Evolutionary conservation across 345 rosid species (phyloP), one percentile per base, ranked within the genome.

Genomic region (Hibiscus syriacus): DNA sequence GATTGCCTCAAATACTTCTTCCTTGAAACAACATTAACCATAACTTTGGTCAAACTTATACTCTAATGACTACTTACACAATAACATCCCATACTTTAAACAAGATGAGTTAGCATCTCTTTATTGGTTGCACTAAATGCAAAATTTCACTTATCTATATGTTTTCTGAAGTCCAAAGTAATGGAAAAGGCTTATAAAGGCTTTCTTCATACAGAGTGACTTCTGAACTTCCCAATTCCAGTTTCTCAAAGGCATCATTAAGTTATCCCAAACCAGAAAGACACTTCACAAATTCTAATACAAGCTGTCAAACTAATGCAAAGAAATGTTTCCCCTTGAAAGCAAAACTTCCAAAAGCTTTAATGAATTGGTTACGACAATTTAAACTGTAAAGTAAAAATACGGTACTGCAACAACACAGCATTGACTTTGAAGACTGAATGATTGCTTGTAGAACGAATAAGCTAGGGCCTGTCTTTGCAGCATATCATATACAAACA

Each of bases 401-500:
- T 16, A 23, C 8, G 45, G n/a, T 4, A 25, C 0, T 2, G 30
- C 27, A 34, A 53, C 50, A 53, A 53, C 11, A 17, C 22, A 5
- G 45, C 30, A 27, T n/a, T 27, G 17, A 67, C 26, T 26, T 68
- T 23, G 50, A 29, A 29, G 38, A 55, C 10, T 16, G 27, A n/a
- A 22, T 20, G 19, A 62, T 62, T 14, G 13, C 20, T 62, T 22
- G 66, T 39, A 13, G 20, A 23, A 12, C 50, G 0, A 62, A 41
- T 26, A 26, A 64, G 53, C 38, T 1, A 64, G 66, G 7, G 58
- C 20, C 11, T 3, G 14, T 32, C 64, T 45, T 70, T 32, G 50
- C 60, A 60, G n/a, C n/a, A n/a, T n/a, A n/a, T n/a, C n/a, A n/a
- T 19, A n/a, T 8, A 43, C 7, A 8, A 20, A 61, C 83, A 54